Evolutionary conservation across 805 yeast species (phyloP), one percentile per base, ranked within the genome.

Genomic region (Saccharomycopsis sp.): DNA sequence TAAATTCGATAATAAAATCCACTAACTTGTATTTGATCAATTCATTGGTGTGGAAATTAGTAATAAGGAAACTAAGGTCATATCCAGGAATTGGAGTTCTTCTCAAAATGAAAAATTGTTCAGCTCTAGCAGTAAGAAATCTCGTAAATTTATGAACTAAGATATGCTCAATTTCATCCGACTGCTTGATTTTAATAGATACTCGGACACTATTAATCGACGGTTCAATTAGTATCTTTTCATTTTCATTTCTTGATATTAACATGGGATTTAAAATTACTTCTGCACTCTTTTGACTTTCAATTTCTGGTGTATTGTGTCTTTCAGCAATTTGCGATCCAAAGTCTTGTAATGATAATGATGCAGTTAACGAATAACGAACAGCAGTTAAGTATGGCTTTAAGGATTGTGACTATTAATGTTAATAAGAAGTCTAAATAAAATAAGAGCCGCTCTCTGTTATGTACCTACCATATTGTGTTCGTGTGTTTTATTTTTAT

Each of bases 241-340:
- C 98, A 59, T 86, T 82, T 60, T 90, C 97, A 60, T 93, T 93
- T 65, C 98, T 78, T 1, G 96, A 82, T 52, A 93, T 81, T 51
- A 80, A 76, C 78, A 93, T 81, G 31, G 96, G 93, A 58, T 89
- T 88, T 58, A 90, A 71, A 51, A 93, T 65, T 45, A 89, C 81
- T 62, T 88, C 96, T 11, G 83, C 81, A 49, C 93, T 79, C 58
- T 85, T 82, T 55, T 70, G 72, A 29, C 85, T 89, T 64, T 93
- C 98, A 41, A 93, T 83, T 63, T 93, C 98, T 3, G 98, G 98
- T 54, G 90, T 77, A 67, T 90, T 93, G 71, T 93, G 98, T 65
- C 98, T 84, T 67, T 93, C 98, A 17, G 85, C 96, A 46, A 85
- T 74, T 64, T 90, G 96, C 6, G 97, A 93, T 26, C 97, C 83